phyloP scores from a whole-genome alignment of 495 filamentous ascomycete species.

The Emericellopsis terricola region DNA sequence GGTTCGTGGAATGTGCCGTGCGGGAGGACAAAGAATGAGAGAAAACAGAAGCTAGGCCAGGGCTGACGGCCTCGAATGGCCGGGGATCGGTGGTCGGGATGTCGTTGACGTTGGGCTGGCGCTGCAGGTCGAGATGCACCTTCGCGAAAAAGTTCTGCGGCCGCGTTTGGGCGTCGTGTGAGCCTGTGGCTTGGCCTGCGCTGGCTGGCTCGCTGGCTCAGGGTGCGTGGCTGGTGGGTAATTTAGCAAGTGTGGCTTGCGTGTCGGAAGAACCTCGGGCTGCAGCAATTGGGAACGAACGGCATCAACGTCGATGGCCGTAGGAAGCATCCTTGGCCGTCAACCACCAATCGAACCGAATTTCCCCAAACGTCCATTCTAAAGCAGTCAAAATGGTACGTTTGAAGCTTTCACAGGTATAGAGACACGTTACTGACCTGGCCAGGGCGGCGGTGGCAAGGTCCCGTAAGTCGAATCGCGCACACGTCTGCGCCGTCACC shows the following conservation, averaged over 20 bases:
- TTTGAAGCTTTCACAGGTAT: slow-evolving; percentile 1
- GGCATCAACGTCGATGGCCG: too few species aligned
- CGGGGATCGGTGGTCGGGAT: too few species aligned
- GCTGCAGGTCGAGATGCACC: too few species aligned
- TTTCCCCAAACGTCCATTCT: slow-evolving; percentile 2
- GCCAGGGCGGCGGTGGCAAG: slow-evolving; percentile 58
- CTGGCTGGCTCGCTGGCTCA: not conserved
- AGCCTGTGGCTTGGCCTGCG: slow-evolving; percentile 1
- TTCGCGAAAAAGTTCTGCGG: slow-evolving; percentile 3
- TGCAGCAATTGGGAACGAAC: slow-evolving; percentile 5
- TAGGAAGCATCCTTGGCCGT: too few species aligned
- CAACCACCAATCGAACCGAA: too few species aligned
- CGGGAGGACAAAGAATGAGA: too few species aligned
- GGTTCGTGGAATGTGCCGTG: too few species aligned
- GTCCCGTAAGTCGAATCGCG: slow-evolving; percentile 55
- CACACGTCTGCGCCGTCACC: too few species aligned
- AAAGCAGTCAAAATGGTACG: slow-evolving; percentile 14
- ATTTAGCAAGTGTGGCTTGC: too few species aligned
- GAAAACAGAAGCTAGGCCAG: not conserved
- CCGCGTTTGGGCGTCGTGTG: slow-evolving; percentile 2
- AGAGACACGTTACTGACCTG: slow-evolving; percentile 16
- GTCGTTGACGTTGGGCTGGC: too few species aligned
- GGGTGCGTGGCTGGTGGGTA: not conserved
- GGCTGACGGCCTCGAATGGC: not conserved
- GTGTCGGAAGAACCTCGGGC: not conserved